phyloP scores from a whole-genome alignment of 176 grass and related monocot genomes.

The Carex littledalei region DNA sequence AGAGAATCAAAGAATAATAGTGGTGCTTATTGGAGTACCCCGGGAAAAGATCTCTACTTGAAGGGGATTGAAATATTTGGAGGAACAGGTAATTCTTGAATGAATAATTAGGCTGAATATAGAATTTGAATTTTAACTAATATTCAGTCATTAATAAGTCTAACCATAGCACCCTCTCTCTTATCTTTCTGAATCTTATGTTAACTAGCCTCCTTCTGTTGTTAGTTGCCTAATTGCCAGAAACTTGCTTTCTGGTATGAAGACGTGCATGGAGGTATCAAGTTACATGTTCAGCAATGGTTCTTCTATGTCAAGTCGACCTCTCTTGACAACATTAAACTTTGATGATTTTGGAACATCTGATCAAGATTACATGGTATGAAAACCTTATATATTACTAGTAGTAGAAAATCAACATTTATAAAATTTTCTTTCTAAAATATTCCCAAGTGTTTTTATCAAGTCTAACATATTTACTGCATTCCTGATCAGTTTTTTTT shows the following conservation, averaged over 20 bases:
- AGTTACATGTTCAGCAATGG: slow-evolving; percentile 84
- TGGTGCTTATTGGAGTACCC: slow-evolving; percentile 52
- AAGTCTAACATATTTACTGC: background rate
- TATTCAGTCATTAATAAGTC: slow-evolving; percentile 7
- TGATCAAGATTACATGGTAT: slow-evolving; percentile 79
- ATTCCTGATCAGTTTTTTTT: background rate
- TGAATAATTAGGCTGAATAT: background rate
- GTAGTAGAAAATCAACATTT: background rate
- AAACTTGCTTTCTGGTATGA: slow-evolving; percentile 87
- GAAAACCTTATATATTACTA: background rate
- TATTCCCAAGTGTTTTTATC: background rate
- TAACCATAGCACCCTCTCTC: background rate
- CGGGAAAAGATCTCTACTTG: slow-evolving; percentile 85
- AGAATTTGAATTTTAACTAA: background rate
- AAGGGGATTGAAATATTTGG: slow-evolving; percentile 95
- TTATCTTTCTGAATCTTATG: background rate
- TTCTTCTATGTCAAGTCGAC: slow-evolving; percentile 39
- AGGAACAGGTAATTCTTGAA: slow-evolving; percentile 62
- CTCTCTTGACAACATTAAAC: slow-evolving; percentile 47
- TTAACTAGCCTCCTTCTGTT: background rate
- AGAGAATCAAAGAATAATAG: slow-evolving; percentile 38
- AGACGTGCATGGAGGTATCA: slow-evolving; percentile 84
- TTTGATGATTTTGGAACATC: slow-evolving; percentile 52
- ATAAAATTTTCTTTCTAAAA: background rate
- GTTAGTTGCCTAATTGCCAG: slow-evolving; percentile 85